Evolutionary conservation across 2,329 filamentous ascomycete genomes (phyloP).

Genomic region (Pezicula rhizophila): DNA sequence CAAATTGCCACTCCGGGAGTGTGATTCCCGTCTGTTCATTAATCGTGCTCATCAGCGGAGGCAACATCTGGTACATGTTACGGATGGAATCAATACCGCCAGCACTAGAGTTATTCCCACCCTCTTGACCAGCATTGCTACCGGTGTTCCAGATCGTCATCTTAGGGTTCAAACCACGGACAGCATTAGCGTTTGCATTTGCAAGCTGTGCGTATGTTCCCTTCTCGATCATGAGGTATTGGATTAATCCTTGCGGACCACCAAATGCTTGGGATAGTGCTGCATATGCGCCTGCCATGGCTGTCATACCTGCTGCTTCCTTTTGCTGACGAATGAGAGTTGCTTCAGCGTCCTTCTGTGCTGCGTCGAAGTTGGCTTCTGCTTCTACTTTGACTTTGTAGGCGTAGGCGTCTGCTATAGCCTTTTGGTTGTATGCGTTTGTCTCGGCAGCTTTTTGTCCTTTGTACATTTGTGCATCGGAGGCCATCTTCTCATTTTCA

Average conservation of each 20-base stretch:
- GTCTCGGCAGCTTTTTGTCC: conserved; percentile 34
- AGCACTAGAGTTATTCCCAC: conserved; percentile 37
- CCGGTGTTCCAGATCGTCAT: conserved; percentile 89
- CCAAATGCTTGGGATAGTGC: conserved; percentile 68
- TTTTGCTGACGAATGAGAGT: conserved; percentile 55
- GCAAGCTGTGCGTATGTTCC: conserved; percentile 73
- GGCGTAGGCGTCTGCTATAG: conserved; percentile 28
- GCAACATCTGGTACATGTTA: conserved; percentile 79
- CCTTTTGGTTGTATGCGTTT: not conserved
- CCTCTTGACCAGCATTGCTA: conserved; percentile 31
- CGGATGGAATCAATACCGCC: conserved; percentile 61
- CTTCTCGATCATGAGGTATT: conserved; percentile 84
- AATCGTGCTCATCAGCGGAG: conserved; percentile 77
- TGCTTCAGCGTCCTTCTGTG: conserved; percentile 49
- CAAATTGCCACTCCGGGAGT: conserved; percentile 71
- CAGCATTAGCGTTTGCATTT: conserved; percentile 68
- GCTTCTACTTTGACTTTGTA: conserved; percentile 10
- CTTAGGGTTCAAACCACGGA: conserved; percentile 77
- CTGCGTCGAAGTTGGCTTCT: conserved; percentile 33
- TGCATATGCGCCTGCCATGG: conserved; percentile 76
- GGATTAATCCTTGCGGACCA: conserved; percentile 69
- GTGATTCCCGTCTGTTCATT: conserved; percentile 83
- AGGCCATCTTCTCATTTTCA: not conserved
- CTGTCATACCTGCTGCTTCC: conserved; percentile 69
- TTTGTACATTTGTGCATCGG: conserved; percentile 4